Evolutionary conservation across 1,139 yeast genomes (phyloP).

Genomic region (Geotrichum klebahnii): DNA sequence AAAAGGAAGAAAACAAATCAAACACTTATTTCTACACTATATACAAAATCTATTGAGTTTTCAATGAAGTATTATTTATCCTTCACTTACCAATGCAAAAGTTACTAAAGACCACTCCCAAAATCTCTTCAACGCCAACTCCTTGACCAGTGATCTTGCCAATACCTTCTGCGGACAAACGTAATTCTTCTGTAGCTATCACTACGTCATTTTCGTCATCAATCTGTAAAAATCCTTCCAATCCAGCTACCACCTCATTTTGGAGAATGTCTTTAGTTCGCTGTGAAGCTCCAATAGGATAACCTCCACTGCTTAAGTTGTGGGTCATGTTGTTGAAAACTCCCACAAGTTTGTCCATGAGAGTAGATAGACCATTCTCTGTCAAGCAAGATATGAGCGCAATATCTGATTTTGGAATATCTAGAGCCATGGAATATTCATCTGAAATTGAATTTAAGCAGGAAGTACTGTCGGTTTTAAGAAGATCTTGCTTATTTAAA

Average conservation of each 20-base stretch:
- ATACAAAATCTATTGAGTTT: not conserved
- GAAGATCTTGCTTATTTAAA: slow-evolving; percentile 37
- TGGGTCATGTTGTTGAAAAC: slow-evolving; percentile 46
- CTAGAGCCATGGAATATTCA: slow-evolving; percentile 28
- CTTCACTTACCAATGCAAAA: slow-evolving; percentile 86
- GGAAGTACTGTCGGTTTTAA: slow-evolving; percentile 15
- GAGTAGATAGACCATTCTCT: slow-evolving; percentile 51
- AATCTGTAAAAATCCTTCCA: slow-evolving; percentile 54
- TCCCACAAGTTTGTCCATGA: slow-evolving; percentile 43
- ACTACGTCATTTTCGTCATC: slow-evolving; percentile 65
- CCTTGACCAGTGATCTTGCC: slow-evolving; percentile 90
- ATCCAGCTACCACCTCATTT: slow-evolving; percentile 70
- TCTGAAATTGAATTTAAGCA: slow-evolving; percentile 1
- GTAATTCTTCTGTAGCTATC: slow-evolving; percentile 72
- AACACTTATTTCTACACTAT: not conserved
- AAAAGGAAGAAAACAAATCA: not conserved
- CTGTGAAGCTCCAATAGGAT: slow-evolving; percentile 55
- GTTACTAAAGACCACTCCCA: slow-evolving; percentile 84
- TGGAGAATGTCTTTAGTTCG: slow-evolving; percentile 69
- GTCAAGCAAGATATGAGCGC: slow-evolving; percentile 60
- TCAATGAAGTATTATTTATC: no score
- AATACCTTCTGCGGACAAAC: slow-evolving; percentile 75
- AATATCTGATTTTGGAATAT: slow-evolving; percentile 38
- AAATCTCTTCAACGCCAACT: slow-evolving; percentile 82
- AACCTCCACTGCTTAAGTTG: slow-evolving; percentile 12